These are phyloP conservation scores for Ceratocystis huliohia DNA, from an alignment of 2,329 filamentous ascomycete species.

Conservation along the genomic window DNA sequence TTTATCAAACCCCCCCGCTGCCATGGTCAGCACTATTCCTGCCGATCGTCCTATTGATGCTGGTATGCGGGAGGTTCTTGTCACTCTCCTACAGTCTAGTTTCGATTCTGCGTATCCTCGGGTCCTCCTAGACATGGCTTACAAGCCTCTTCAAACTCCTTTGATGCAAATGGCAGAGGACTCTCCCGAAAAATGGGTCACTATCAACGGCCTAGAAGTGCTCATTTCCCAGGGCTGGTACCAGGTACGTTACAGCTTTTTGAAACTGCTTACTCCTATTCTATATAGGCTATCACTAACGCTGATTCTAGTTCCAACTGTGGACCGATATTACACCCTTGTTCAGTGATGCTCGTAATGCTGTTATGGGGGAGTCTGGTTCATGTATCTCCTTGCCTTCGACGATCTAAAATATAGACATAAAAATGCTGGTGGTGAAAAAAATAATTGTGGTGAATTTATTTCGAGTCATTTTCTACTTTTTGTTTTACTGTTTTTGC, in stretches of 20 bases:
- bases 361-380: conserved; percentile 35
- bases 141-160: conserved; percentile 72
- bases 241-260: conserved; percentile 43
- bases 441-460: neutral
- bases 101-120: conserved; percentile 32
- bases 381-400: neutral
- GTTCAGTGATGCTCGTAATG: conserved; percentile 54
- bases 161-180: conserved; percentile 73
- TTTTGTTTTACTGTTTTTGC: neutral
- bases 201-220: conserved; percentile 78
- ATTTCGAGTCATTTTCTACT: neutral
- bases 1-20: conserved; percentile 41
- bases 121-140: conserved; percentile 87
- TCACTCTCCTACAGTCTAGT: conserved; percentile 35
- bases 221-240: conserved; percentile 80
- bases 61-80: conserved; percentile 52
- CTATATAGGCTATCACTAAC: conserved; percentile 23
- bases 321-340: conserved; percentile 74
- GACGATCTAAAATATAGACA: neutral
- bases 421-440: neutral
- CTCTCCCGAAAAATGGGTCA: conserved; percentile 55
- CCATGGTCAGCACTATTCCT: conserved; percentile 83
- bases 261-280: neutral
- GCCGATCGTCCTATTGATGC: conserved; percentile 73
- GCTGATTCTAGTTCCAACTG: conserved; percentile 50